Base-by-base conservation (phyloP, 2,329 filamentous ascomycete genomes). In the Xylariaceae sp. region DNA sequence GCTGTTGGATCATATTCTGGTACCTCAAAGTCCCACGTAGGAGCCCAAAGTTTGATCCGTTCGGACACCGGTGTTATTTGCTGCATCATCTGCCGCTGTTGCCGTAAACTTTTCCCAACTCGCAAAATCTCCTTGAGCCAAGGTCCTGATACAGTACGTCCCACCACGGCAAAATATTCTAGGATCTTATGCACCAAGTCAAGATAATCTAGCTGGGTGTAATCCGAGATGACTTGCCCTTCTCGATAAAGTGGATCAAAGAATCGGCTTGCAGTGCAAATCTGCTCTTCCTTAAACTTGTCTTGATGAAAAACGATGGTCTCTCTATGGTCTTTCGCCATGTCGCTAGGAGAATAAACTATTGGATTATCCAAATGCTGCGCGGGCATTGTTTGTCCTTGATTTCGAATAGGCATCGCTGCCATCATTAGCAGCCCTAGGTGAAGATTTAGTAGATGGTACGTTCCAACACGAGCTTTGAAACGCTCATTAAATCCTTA, bases 361-460 rank as follows among this genome's bases (percentile, higher is more conserved):
- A n/a, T n/a, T n/a, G n/a, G n/a, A n/a, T n/a, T n/a, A n/a, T n/a
- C n/a, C n/a, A n/a, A n/a, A n/a, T n/a, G n/a, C n/a, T n/a, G n/a
- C n/a, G n/a, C n/a, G n/a, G n/a, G n/a, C n/a, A 37, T 3, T 30
- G 11, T 2, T 26, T 13, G 4, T 6, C 11, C 15, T 18, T 27
- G 4, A 7, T 15, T 1, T 42, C 15, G 35, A 35, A 46, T 27
- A 1, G 42, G 42, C 8, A 47, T 39, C 6, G 50, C 30, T 42
- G 43, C 50, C 20, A 47, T 27, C 50, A 47, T 53, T 42, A 53
- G 42, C 29, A 47, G 26, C 23, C 42, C 43, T 42, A 47, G 9
- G 5, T 27, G 13, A 10, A 4, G 16, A 10, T 30, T 23, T 30
- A 16, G 46, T 35, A n/a, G n/a, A 30, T 33, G 15, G 18, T 15